Evolutionary conservation across 2,329 filamentous ascomycete genomes (phyloP).

Genomic region (Neopestalotiopsis sp.): DNA sequence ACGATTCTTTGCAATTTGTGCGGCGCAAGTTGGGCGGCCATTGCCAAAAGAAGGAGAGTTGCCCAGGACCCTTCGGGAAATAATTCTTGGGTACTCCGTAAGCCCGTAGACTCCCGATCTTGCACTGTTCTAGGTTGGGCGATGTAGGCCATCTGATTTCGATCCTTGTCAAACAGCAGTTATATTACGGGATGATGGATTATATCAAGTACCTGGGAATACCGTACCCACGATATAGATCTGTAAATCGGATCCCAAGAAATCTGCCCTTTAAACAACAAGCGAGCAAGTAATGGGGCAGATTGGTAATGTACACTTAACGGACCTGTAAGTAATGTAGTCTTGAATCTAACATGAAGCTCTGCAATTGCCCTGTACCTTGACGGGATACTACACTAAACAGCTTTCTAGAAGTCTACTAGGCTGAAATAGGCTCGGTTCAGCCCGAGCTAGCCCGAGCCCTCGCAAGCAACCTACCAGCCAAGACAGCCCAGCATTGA

Average conservation of each 20-base stretch:
- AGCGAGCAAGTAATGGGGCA: no score
- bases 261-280: no score
- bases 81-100: not conserved
- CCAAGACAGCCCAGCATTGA: conserved; percentile 12
- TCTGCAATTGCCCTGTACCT: not conserved
- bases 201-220: no score
- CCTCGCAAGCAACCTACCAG: not conserved
- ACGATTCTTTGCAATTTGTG: conserved; percentile 11
- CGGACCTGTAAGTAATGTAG: no score
- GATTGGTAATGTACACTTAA: no score
- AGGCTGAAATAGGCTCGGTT: not conserved
- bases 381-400: not conserved
- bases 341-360: no score
- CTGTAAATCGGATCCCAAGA: no score
- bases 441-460: not conserved
- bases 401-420: conserved; percentile 8
- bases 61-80: conserved; percentile 1
- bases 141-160: no score
- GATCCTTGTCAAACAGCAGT: no score
- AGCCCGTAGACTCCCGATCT: conserved; percentile 15
- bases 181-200: no score
- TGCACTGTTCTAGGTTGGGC: not conserved
- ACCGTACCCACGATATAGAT: not conserved
- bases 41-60: conserved; percentile 1
- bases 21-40: conserved; percentile 3